Base-by-base conservation (phyloP, 2,329 filamentous ascomycete species). In the Tricladium varicosporioides region DNA sequence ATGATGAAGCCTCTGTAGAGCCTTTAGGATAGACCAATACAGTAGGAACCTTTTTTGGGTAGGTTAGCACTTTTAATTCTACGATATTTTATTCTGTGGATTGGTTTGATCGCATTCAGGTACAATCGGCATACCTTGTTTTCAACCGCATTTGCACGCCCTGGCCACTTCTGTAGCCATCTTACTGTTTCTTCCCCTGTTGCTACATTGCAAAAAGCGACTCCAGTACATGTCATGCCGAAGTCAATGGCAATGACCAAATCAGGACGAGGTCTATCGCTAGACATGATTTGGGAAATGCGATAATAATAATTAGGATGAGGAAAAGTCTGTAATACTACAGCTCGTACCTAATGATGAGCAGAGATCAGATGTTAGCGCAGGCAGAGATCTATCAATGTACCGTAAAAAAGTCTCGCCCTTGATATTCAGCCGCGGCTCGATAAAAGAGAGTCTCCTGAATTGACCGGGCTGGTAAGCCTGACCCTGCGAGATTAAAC, bases 221-320 rank as follows among this genome's bases (percentile, higher is more conserved):
- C 60, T 36, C 59, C 60, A 11, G 58, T 61, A 48, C 58, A 62
- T 53, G 60, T 61, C 60, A 63, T 63, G 16, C 60, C 60, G 54
- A 63, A 59, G 27, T 63, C 60, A 50, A 63, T 59, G 22, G 52
- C 60, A 53, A 63, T 58, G n/a, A 63, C 53, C 18, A 63, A 22
- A 14, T 63, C 60, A 11, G 60, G 60, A 40, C 50, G 10, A n/a
- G 53, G 22, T 27, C 22, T 18, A 33, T 50, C 33, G 8, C 19
- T 49, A 8, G 48, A 40, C 57, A 55, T 52, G 19, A 19, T 52
- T 27, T 27, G 3, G 22, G 22, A 14, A 32, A 27, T n/a, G 19
- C 40, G 62, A 71, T 13, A 63, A 53, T 46, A 72, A 73, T 1
- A 72, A 73, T 1, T 70, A 71, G 70, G 70, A 73, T 36, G 27